Evolutionary conservation across 2,329 filamentous ascomycete species (phyloP).

Genomic region (Fusarium xylarioides): DNA sequence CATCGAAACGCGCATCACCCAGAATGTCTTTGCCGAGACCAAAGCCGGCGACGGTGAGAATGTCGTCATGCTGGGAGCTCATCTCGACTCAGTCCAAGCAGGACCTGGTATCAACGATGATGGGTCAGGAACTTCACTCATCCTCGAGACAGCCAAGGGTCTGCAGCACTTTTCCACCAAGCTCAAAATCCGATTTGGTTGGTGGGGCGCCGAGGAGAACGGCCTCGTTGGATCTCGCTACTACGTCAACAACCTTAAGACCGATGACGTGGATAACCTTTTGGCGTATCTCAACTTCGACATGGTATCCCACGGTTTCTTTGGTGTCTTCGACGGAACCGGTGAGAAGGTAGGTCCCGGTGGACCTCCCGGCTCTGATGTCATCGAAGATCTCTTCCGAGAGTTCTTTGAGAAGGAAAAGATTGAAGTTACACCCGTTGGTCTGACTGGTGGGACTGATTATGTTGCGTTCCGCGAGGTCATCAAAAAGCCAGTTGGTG

Average conservation of each 20-base stretch:
- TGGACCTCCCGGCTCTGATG: slow-evolving; percentile 46
- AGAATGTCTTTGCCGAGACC: slow-evolving; percentile 58
- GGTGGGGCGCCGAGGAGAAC: slow-evolving; percentile 58
- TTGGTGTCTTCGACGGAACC: slow-evolving; percentile 49
- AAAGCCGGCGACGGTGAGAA: slow-evolving; percentile 54
- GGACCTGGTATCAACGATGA: slow-evolving; percentile 59
- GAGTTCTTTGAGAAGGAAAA: slow-evolving; percentile 47
- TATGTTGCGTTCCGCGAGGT: slow-evolving; percentile 68
- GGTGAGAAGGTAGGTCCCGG: slow-evolving; percentile 50
- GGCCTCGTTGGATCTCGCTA: slow-evolving; percentile 49
- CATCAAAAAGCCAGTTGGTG: slow-evolving; percentile 61
- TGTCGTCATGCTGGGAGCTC: slow-evolving; percentile 54
- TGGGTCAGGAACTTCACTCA: slow-evolving; percentile 52
- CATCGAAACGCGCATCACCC: slow-evolving; percentile 51
- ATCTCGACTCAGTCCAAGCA: slow-evolving; percentile 55
- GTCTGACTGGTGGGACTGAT: slow-evolving; percentile 61
- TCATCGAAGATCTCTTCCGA: slow-evolving; percentile 47
- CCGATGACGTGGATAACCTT: slow-evolving; percentile 46
- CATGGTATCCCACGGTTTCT: slow-evolving; percentile 51
- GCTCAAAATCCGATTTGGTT: slow-evolving; percentile 53
- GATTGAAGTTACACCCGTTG: slow-evolving; percentile 42
- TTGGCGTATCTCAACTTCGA: slow-evolving; percentile 54
- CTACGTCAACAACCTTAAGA: slow-evolving; percentile 50
- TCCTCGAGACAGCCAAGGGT: slow-evolving; percentile 53
- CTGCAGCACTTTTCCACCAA: slow-evolving; percentile 49